Conservation (phyloP, 2,329 filamentous ascomycete species). For the Aspergillus ruber region DNA sequence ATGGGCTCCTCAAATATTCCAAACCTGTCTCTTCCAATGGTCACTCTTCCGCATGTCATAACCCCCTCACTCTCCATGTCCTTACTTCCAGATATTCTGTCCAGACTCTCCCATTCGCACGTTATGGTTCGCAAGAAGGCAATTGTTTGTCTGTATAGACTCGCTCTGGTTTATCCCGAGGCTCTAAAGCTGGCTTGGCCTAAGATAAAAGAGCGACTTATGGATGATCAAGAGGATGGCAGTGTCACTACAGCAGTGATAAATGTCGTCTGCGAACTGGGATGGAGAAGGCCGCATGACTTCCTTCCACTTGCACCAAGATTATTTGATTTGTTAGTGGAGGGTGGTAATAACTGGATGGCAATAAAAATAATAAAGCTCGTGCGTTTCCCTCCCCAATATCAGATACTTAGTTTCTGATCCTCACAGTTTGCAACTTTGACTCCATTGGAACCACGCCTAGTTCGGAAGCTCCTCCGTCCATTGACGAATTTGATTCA, state of each 20-base stretch:
- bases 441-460: slow-evolving; percentile 82
- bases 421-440: slow-evolving; percentile 74
- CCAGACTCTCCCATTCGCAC: slow-evolving; percentile 78
- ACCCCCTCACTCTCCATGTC: slow-evolving; percentile 89
- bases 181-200: slow-evolving; percentile 90
- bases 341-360: slow-evolving; percentile 98
- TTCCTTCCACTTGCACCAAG: slow-evolving; percentile 87
- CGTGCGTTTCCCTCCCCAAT: slow-evolving; percentile 43
- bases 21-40: slow-evolving; percentile 77
- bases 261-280: slow-evolving; percentile 93
- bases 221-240: slow-evolving; percentile 82
- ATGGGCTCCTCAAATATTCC: slow-evolving; percentile 63
- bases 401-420: slow-evolving; percentile 11
- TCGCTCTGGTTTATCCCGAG: slow-evolving; percentile 94
- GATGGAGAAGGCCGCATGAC: slow-evolving; percentile 88
- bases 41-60: slow-evolving; percentile 88
- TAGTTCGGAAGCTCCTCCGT: slow-evolving; percentile 84
- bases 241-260: slow-evolving; percentile 94
- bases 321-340: slow-evolving; percentile 84
- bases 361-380: slow-evolving; percentile 98
- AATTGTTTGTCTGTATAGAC: slow-evolving; percentile 84
- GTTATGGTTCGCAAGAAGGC: slow-evolving; percentile 89
- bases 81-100: slow-evolving; percentile 76
- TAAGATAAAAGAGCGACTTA: slow-evolving; percentile 88
- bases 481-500: slow-evolving; percentile 89